These are phyloP conservation scores for Ustilago esculenta DNA, from an alignment of 1,284 basidiomycete genomes.

Conservation along the genomic window DNA sequence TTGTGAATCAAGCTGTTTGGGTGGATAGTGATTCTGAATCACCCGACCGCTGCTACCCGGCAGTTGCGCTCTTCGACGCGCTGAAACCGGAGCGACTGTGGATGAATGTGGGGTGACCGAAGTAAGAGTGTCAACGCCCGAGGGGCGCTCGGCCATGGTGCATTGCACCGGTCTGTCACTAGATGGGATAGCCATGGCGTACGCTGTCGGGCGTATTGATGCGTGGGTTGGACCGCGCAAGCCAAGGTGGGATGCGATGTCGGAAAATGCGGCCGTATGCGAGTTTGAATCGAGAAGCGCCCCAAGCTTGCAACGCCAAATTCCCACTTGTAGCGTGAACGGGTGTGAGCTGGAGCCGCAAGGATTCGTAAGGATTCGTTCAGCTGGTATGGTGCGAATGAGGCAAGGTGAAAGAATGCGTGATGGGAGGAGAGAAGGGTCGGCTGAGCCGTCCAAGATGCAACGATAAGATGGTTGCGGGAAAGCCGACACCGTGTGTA, in stretches of 20 bases:
- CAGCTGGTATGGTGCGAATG: too few relatives aligned
- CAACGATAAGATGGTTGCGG: conserved; percentile 4
- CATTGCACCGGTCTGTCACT: background rate
- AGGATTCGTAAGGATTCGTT: too few relatives aligned
- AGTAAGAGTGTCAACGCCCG: background rate
- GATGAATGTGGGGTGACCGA: conserved; percentile 21
- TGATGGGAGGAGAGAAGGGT: too few relatives aligned
- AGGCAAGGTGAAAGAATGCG: too few relatives aligned
- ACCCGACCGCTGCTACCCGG: conserved; percentile 19
- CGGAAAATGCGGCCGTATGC: background rate
- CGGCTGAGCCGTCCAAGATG: too few relatives aligned
- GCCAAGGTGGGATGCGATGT: background rate
- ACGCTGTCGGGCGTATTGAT: background rate
- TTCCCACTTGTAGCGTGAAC: too few relatives aligned
- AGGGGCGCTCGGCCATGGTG: conserved; percentile 7
- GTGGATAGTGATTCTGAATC: conserved; percentile 36
- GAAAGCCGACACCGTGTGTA: conserved; percentile 1
- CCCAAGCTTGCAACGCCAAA: too few relatives aligned
- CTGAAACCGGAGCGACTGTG: conserved; percentile 1
- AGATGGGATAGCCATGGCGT: conserved; percentile 26
- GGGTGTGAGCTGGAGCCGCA: too few relatives aligned
- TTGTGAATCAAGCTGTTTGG: conserved; percentile 22
- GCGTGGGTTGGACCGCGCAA: background rate
- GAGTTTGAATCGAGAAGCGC: too few relatives aligned
- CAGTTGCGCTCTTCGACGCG: conserved; percentile 8